phyloP scores from a whole-genome alignment of 106 monocot species.

The Apostasia ramifera region DNA sequence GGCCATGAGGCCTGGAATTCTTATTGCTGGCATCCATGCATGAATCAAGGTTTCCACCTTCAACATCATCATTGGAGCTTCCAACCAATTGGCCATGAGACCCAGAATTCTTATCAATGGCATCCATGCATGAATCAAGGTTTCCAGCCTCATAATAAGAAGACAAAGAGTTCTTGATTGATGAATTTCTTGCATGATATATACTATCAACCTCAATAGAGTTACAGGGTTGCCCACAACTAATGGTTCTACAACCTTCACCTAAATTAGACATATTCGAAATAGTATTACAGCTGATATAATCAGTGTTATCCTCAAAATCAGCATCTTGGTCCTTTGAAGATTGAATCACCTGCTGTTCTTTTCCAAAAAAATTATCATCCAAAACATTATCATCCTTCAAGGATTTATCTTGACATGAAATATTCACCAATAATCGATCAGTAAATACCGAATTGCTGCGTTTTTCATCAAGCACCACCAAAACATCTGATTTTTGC shows the following conservation, averaged over 20 bases:
- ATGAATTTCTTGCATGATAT: neutral
- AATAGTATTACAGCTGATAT: neutral
- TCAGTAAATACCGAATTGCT: constrained; percentile 27
- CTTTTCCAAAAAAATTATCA: neutral
- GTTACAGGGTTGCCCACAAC: constrained; percentile 1
- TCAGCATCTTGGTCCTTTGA: constrained; percentile 2
- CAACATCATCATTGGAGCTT: constrained; percentile 3
- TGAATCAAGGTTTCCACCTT: constrained; percentile 8
- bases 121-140: constrained; percentile 3
- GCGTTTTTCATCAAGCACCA: constrained; percentile 14
- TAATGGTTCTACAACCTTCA: constrained; percentile 8
- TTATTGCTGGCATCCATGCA: constrained; percentile 15
- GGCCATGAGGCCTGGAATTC: constrained; percentile 9
- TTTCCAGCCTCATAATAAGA: constrained; percentile 10
- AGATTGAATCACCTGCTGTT: constrained; percentile 14
- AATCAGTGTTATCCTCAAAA: constrained; percentile 3
- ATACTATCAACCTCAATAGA: constrained; percentile 10
- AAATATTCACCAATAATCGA: constrained; percentile 43
- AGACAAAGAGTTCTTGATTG: neutral
- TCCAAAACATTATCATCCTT: constrained; percentile 11
- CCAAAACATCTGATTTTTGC: constrained; percentile 10
- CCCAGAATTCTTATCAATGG: constrained; percentile 22
- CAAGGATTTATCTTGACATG: constrained; percentile 33
- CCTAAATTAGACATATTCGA: constrained; percentile 4
- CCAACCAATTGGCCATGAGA: constrained; percentile 3